Base-by-base conservation (phyloP, 2,329 filamentous ascomycete genomes). In the Diaporthe citrichinensis region DNA sequence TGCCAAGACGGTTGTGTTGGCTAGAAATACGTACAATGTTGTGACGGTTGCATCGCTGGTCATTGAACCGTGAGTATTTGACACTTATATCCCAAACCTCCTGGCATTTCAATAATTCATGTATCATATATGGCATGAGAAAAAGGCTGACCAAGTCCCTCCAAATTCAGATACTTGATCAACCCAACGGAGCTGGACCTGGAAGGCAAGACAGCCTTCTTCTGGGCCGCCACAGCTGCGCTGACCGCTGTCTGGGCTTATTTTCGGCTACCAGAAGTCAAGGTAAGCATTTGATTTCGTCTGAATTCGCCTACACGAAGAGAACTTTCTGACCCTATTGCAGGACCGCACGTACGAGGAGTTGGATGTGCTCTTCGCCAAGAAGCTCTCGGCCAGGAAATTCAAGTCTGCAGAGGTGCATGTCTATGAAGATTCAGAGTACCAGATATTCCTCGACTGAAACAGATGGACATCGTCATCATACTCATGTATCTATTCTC, bases 221-320 rank as follows among this genome's bases (percentile, higher is more conserved):
- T 87, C 78, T 87, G 85, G 85, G 84, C 82, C 0, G 81, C 80
- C 3, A 84, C 87, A n/a, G 86, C 87, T 73, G 82, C 87, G 17
- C 73, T 85, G 10, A 83, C 87, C 31, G 84, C 88, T 4, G 78
- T 85, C 0, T 91, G 89, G 84, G 84, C 87, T 0, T 89, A 83
- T 77, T 88, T 88, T 79, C 87, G 86, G 34, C 80, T 89, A 7
- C 88, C 88, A 3, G 89, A 91, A 80, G 41, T 58, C 46, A 73
- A 73, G 28, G 71, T 72, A 23, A 25, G 71, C 23, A 17, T 36
- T 5, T 14, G 1, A 8, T 4, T 51, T 0, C 12, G 10, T 36
- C 3, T 8, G 3, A 2, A 15, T 0, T 51, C 9, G 6, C 4
- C 12, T 61, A 8, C 8, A 6, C 14, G 20, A 10, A 9, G 8